A percentile compares a stretch with the other conserved stretches of the same genome.
Conservation (phyloP, 148 eudicot genomes). For the Camellia japonica region DNA sequence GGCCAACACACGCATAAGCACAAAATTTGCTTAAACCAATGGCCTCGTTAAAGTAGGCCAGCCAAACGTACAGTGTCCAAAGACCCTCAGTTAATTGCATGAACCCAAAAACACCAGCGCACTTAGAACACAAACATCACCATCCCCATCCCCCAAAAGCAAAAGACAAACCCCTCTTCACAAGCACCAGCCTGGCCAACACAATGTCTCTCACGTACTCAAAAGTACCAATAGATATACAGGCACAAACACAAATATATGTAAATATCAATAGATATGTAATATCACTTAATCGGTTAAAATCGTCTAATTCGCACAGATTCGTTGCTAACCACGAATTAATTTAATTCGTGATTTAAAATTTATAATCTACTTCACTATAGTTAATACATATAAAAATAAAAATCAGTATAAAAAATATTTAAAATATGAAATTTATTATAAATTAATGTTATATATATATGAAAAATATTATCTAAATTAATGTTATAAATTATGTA, state of each 20-base stretch:
- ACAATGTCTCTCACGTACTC: conserved; percentile 16
- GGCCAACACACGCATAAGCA: too few species aligned
- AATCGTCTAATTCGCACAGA: too few species aligned
- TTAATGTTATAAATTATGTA: too few species aligned
- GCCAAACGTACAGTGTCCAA: neutral
- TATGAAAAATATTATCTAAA: too few species aligned
- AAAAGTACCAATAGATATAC: conserved; percentile 1
- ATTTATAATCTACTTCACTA: too few species aligned
- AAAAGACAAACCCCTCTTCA: conserved; percentile 14
- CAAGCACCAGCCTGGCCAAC: conserved; percentile 28
- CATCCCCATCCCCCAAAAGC: conserved; percentile 14
- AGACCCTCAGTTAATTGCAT: conserved; percentile 9
- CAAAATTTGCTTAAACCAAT: neutral
- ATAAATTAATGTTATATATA: too few species aligned
- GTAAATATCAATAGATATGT: neutral
- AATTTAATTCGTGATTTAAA: too few species aligned
- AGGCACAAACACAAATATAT: neutral
- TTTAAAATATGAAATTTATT: too few species aligned
- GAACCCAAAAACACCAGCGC: conserved; percentile 20
- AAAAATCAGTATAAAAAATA: too few species aligned
- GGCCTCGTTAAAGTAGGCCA: neutral
- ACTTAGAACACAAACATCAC: neutral
- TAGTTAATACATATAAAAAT: too few species aligned
- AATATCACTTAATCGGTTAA: neutral
- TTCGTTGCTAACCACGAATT: too few species aligned